Evolutionary conservation across 2,329 filamentous ascomycete species (phyloP).

Genomic region (Pseudogymnoascus sp.): DNA sequence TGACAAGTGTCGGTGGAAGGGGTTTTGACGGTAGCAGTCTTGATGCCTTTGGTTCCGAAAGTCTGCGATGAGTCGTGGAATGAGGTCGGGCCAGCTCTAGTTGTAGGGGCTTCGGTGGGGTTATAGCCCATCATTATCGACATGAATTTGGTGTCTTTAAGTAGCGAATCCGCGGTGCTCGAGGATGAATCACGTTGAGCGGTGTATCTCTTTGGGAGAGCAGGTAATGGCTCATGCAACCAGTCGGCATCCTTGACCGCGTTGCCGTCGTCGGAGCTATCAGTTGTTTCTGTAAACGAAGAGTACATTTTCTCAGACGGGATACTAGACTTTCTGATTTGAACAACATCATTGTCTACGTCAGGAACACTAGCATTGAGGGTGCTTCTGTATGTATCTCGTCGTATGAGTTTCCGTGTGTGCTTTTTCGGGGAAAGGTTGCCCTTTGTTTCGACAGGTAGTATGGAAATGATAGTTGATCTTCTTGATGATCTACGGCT

Average conservation of each 20-base stretch:
- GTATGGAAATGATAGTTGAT: conserved; percentile 19
- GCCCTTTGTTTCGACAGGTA: background rate
- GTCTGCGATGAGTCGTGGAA: conserved; percentile 25
- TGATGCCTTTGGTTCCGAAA: background rate
- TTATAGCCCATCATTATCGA: conserved; percentile 6
- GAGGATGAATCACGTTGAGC: background rate
- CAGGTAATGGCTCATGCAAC: background rate
- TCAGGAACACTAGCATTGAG: background rate
- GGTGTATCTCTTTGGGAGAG: background rate
- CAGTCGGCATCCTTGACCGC: background rate
- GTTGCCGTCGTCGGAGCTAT: background rate
- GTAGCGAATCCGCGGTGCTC: background rate
- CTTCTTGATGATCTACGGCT: conserved; percentile 21
- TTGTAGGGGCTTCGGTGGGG: background rate
- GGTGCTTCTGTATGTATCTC: background rate
- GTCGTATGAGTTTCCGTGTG: background rate
- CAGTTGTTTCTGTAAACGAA: background rate
- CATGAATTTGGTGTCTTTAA: background rate
- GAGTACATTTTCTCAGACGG: background rate
- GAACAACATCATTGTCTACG: background rate
- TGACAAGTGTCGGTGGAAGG: conserved; percentile 36
- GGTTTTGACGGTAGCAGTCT: conserved; percentile 1
- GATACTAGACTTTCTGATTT: background rate
- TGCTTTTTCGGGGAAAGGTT: background rate
- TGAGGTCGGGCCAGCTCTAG: conserved; percentile 12